These are phyloP conservation scores for Cupressus sempervirens DNA, from an alignment of 75 land plant species.

Conservation along the genomic window DNA sequence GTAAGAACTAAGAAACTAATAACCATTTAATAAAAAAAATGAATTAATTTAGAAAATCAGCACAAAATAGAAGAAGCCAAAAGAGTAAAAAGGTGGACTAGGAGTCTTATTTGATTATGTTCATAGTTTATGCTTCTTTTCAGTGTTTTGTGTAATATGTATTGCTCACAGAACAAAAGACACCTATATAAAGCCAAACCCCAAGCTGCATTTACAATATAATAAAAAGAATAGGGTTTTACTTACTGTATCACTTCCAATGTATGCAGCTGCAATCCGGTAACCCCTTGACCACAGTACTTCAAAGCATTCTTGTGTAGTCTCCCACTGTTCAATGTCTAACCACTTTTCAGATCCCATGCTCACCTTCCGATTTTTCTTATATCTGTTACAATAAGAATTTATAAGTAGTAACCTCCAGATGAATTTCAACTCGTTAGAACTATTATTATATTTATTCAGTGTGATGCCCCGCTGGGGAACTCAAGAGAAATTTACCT, in stretches of 20 bases:
- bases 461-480: too few relatives aligned
- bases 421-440: background rate
- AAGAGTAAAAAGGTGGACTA: background rate
- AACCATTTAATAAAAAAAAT: background rate
- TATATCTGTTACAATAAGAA: slow-evolving; percentile 51
- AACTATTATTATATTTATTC: background rate
- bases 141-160: background rate
- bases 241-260: slow-evolving; percentile 68
- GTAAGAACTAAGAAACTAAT: background rate
- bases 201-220: background rate
- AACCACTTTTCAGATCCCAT: slow-evolving; percentile 99
- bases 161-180: background rate
- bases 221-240: background rate
- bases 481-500: too few relatives aligned
- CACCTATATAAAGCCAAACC: background rate
- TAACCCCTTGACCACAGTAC: slow-evolving; percentile 78
- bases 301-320: slow-evolving; percentile 60
- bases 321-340: slow-evolving; percentile 90
- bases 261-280: slow-evolving; percentile 82
- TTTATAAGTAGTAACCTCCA: background rate
- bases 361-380: slow-evolving; percentile 81
- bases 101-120: background rate
- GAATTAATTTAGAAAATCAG: background rate
- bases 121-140: background rate
- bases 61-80: background rate